A percentile compares a stretch with the other conserved stretches of the same genome.
Evolutionary conservation across 352 stramenopile genomes (phyloP).

Genomic region (Elongisporangium prolatum): DNA sequence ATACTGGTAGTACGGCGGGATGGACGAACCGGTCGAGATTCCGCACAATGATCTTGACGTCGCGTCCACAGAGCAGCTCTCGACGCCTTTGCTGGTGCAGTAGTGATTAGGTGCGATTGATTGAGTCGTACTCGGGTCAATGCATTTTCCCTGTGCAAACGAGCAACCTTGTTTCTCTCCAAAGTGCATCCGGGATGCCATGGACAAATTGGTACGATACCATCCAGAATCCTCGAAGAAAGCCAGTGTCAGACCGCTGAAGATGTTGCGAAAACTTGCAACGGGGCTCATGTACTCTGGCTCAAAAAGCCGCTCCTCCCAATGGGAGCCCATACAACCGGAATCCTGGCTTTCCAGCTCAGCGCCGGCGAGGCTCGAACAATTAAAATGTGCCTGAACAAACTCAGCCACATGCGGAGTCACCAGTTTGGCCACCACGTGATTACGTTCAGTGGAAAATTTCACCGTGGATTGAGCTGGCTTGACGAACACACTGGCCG

Average conservation of each 20-base stretch:
- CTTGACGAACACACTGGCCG: slow-evolving; percentile 28
- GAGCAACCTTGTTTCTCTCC: slow-evolving; percentile 54
- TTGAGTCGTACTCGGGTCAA: slow-evolving; percentile 39
- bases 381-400: slow-evolving; percentile 66
- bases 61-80: slow-evolving; percentile 76
- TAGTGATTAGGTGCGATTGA: slow-evolving; percentile 54
- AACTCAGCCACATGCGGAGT: slow-evolving; percentile 57
- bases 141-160: slow-evolving; percentile 68
- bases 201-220: slow-evolving; percentile 59
- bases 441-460: slow-evolving; percentile 47
- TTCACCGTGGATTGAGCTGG: slow-evolving; percentile 39
- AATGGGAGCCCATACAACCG: slow-evolving; percentile 74
- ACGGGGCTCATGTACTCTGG: slow-evolving; percentile 80
- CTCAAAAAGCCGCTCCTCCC: slow-evolving; percentile 82
- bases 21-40: slow-evolving; percentile 30
- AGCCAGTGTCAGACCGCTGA: slow-evolving; percentile 65
- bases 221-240: slow-evolving; percentile 84
- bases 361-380: slow-evolving; percentile 41
- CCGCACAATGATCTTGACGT: slow-evolving; percentile 64
- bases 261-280: slow-evolving; percentile 68
- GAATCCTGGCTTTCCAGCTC: slow-evolving; percentile 79
- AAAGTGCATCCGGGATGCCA: slow-evolving; percentile 57
- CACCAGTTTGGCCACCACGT: slow-evolving; percentile 60
- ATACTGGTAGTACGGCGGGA: slow-evolving; percentile 55
- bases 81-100: slow-evolving; percentile 42